These are phyloP conservation scores for Candida ortonii DNA, from an alignment of 805 yeast species.

Conservation along the genomic window DNA sequence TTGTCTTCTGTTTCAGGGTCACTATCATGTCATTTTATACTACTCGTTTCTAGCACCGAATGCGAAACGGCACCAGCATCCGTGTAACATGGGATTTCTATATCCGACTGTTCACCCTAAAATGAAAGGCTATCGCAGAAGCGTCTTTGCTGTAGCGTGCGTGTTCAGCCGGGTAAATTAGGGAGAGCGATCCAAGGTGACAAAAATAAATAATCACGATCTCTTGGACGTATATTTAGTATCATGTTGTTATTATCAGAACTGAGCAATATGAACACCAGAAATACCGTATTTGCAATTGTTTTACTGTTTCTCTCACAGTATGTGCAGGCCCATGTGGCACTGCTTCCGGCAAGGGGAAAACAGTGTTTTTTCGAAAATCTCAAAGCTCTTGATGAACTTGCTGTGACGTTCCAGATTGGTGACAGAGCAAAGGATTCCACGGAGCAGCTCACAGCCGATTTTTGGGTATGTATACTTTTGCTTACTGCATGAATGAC, in stretches of 20 bases:
- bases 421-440: slow-evolving; percentile 82
- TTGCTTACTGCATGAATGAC: slow-evolving; percentile 1
- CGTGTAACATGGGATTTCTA: too few relatives aligned
- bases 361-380: slow-evolving; percentile 86
- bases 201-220: too few relatives aligned
- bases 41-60: too few relatives aligned
- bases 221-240: slow-evolving; percentile 1
- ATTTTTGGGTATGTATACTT: slow-evolving; percentile 50
- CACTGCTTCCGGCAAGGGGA: slow-evolving; percentile 76
- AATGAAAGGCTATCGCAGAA: too few relatives aligned
- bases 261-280: slow-evolving; percentile 7
- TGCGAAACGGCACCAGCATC: too few relatives aligned
- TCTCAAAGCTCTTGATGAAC: slow-evolving; percentile 77
- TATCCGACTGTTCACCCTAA: too few relatives aligned
- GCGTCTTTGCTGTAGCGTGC: too few relatives aligned
- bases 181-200: too few relatives aligned
- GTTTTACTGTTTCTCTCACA: slow-evolving; percentile 14
- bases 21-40: too few relatives aligned
- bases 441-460: slow-evolving; percentile 60
- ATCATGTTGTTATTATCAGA: too few relatives aligned
- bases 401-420: slow-evolving; percentile 87
- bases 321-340: slow-evolving; percentile 62
- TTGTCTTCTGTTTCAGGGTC: too few relatives aligned
- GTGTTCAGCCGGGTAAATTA: too few relatives aligned
- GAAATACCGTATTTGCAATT: slow-evolving; percentile 8